These are phyloP conservation scores for Parmelia sp. DNA, from an alignment of 495 filamentous ascomycete species.

Conservation along the genomic window DNA sequence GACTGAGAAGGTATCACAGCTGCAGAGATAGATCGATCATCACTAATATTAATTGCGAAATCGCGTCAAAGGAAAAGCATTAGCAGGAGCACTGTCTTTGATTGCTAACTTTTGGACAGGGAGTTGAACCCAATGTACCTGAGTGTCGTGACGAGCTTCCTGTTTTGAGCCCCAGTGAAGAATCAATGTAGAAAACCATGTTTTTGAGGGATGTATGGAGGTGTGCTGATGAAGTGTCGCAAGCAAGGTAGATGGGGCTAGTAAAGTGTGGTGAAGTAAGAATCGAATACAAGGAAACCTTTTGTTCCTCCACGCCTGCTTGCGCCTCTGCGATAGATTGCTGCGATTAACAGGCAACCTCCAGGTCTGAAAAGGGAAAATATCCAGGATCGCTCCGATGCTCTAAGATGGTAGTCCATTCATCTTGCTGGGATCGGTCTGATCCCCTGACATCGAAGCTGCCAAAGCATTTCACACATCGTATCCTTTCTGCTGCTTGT, in stretches of 20 bases:
- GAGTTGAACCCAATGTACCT: neutral
- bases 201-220: neutral
- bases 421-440: constrained; percentile 7
- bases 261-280: constrained; percentile 6
- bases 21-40: neutral
- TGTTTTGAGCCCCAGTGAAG: neutral
- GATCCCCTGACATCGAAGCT: constrained; percentile 12
- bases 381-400: constrained; percentile 20
- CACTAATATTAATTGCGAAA: neutral
- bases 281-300: constrained; percentile 16
- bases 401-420: constrained; percentile 10
- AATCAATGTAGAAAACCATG: neutral
- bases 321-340: constrained; percentile 25
- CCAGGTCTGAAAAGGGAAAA: constrained; percentile 23
- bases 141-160: neutral
- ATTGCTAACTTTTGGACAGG: neutral
- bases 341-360: constrained; percentile 25
- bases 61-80: neutral
- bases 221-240: neutral
- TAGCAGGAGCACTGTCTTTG: neutral
- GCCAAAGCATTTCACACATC: constrained; percentile 22
- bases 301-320: constrained; percentile 22
- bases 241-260: neutral
- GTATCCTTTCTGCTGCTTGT: constrained; percentile 19
- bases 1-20: constrained; percentile 20